Evolutionary conservation across 768 basidiomycete genomes (phyloP), one percentile per base, ranked within the genome.

Genomic region (Pisolithus albus): DNA sequence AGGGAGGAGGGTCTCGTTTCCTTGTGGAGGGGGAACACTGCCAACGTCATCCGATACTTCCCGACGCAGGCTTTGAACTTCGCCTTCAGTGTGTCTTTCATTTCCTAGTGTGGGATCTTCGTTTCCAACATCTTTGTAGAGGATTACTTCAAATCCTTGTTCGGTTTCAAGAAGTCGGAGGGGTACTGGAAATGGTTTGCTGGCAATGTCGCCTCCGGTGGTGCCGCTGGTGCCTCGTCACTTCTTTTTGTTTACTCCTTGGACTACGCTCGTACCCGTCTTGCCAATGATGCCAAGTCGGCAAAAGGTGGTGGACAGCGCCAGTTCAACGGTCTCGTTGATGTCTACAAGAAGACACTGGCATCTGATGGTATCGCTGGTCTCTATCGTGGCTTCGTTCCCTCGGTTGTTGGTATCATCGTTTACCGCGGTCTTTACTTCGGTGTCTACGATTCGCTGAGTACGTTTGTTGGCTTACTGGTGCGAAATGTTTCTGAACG

Each of bases 41-140:
- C 96, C 82, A 99, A 99, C 77, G 96, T 99, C 75, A 96, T 99
- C 78, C 94, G 96, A 71, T 99, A 99, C 88, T 99, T 99, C 92
- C 96, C 96, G 48, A 99, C 96, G 52, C 95, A 99, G 73, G 96
- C 96, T 38, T 76, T 98, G 64, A 99, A 99, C 89, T 98, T 99
- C 66, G 95, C 95, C 70, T 98, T 97, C 88, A 98, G 90, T 96
- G 62, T 62, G 92, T 83, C 39, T 32, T 60, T 46, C 53, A 18
- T 1, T 1, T 15, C 7, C 38, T 0, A 34, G n/a, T 38, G 15
- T 28, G 6, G 44, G 11, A 18, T 34, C 2, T 49, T 16, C 11
- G 5, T 4, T 2, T 26, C n/a, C 60, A 56, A 50, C 5, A 56
- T 52, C 49, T 13, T 23, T 4, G 7, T 62, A 63, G 89, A 94